Base-by-base conservation (phyloP, 164 flowering plant genomes). In the Protea cynaroides region DNA sequence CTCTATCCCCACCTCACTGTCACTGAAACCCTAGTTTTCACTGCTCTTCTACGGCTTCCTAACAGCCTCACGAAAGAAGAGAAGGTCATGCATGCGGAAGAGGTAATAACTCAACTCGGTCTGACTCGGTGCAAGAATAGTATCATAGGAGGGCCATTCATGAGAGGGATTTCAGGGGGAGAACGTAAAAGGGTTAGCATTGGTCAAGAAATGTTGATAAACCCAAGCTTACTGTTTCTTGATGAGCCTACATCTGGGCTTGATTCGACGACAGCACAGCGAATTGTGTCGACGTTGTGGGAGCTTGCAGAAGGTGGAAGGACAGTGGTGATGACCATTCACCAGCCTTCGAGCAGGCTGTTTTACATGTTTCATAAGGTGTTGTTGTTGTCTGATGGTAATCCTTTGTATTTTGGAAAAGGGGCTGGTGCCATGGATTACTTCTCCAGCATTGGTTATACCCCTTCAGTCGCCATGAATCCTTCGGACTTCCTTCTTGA, bases 241-340 rank as follows among this genome's bases (percentile, higher is more conserved):
- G 97, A 91, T 52, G 95, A 91, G 72, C 97, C 97, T 0, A 91
- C 95, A 0, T 86, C 95, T 0, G 97, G 96, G 2, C 81, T 88
- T 1, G 96, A 88, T 44, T 87, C 96, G 0, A 84, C 93, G 0
- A 85, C 91, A 0, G 89, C 93, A 0, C 88, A 83, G 56, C 65
- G 76, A 61, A 84, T 86, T 25, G 86, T 91, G 47, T 80, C 87
- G 0, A 81, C 82, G 0, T 63, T 91, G 65, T 66, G 75, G 83
- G 83, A 81, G 43, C 65, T 91, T 8, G 85, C 87, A 0, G 69
- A 58, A 25, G 86, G 83, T 0, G 87, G 97, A 14, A 67, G 90
- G 51, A 87, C 91, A 0, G 59, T 91, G 9, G 85, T 79, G 58
- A 81, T 80, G 84, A 86, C 91, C 0, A 85, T 90, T 3, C 97